Conservation (phyloP, 2,329 filamentous ascomycete species). For the Volutella citrinella region DNA sequence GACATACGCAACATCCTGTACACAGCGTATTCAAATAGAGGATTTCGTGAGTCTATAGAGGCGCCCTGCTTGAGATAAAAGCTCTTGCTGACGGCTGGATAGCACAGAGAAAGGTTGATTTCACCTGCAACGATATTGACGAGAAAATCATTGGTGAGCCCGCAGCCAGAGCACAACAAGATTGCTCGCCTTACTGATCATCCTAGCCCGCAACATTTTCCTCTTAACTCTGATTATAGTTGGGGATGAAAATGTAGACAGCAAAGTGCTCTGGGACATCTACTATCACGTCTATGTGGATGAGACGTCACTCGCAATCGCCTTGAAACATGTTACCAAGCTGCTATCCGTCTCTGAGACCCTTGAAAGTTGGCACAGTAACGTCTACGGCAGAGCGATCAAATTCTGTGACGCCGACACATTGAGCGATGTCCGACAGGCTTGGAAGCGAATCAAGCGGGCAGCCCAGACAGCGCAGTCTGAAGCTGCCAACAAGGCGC, state of each 20-base stretch:
- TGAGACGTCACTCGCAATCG: conserved; percentile 28
- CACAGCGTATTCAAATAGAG: conserved; percentile 43
- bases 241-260: conserved; percentile 21
- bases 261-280: conserved; percentile 45
- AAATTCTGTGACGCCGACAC: conserved; percentile 48
- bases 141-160: conserved; percentile 46
- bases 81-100: conserved; percentile 17
- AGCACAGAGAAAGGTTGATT: conserved; percentile 44
- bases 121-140: conserved; percentile 56
- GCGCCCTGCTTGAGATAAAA: neutral
- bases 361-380: conserved; percentile 41
- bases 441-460: conserved; percentile 33
- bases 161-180: too few relatives aligned
- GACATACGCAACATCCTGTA: conserved; percentile 57
- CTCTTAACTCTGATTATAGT: conserved; percentile 50
- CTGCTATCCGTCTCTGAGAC: conserved; percentile 37
- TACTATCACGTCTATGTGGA: conserved; percentile 54
- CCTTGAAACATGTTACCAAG: conserved; percentile 42
- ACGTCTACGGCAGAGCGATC: conserved; percentile 42
- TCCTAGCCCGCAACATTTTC: conserved; percentile 52
- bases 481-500: conserved; percentile 6
- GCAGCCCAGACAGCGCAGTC: conserved; percentile 15
- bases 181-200: neutral
- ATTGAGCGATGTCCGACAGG: conserved; percentile 34
- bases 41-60: conserved; percentile 30